phyloP scores from a whole-genome alignment of 306 rosid species.

The Lablab purpureus region DNA sequence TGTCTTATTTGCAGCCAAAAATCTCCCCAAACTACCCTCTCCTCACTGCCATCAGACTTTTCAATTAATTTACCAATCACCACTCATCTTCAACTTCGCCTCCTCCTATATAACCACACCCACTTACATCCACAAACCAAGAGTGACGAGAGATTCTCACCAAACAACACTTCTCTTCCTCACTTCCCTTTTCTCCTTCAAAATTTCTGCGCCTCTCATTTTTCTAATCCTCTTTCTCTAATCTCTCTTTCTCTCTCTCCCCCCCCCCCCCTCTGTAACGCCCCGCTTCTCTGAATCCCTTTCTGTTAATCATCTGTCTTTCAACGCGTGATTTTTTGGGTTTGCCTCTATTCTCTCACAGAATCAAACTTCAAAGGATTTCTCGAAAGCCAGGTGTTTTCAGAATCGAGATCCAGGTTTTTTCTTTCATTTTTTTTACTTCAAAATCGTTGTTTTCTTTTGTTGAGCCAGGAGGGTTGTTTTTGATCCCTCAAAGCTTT shows the following conservation, averaged over 20 bases:
- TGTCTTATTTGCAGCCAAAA: constrained; percentile 39
- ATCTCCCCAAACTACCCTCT: constrained; percentile 13
- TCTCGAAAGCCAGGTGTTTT: constrained; percentile 89
- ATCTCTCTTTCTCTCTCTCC: constrained; percentile 22
- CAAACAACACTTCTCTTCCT: background rate
- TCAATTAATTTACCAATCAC: constrained; percentile 31
- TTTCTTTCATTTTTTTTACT: background rate
- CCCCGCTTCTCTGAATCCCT: constrained; percentile 99
- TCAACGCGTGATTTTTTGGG: constrained; percentile 73
- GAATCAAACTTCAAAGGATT: constrained; percentile 69
- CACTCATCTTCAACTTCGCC: background rate
- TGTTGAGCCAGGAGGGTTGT: constrained; percentile 71
- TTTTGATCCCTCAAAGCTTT: constrained; percentile 70
- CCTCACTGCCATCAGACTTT: constrained; percentile 35
- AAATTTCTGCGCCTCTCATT: background rate
- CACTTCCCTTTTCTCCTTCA: background rate
- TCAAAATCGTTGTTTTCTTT: background rate
- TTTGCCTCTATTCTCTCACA: constrained; percentile 56
- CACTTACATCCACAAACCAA: background rate
- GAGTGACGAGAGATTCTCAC: constrained; percentile 69
- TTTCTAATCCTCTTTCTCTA: background rate
- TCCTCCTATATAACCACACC: constrained; percentile 52
- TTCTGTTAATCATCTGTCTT: constrained; percentile 99
- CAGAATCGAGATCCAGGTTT: constrained; percentile 96
- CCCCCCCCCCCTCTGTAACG: constrained; percentile 57